phyloP scores from a whole-genome alignment of 2,329 filamentous ascomycete genomes.

The Didymella lethalis region DNA sequence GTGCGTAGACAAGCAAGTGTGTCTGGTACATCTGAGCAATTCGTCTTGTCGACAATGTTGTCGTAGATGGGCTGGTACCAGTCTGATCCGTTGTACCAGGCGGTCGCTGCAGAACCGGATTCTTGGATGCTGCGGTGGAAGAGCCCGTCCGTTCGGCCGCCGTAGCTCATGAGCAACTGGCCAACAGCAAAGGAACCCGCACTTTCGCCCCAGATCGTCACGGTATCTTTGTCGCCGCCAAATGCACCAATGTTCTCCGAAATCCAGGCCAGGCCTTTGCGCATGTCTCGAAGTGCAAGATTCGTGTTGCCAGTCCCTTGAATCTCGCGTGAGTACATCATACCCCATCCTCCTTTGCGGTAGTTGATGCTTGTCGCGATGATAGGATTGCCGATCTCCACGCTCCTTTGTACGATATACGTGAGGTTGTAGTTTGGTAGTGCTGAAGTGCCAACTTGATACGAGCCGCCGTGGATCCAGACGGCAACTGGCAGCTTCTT shows the following conservation, averaged over 20 bases:
- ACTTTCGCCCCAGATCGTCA: constrained; percentile 58
- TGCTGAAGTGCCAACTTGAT: constrained; percentile 54
- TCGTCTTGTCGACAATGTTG: constrained; percentile 56
- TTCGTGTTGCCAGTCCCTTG: constrained; percentile 58
- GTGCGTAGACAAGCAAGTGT: constrained; percentile 63
- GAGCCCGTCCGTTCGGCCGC: constrained; percentile 45
- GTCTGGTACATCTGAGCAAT: constrained; percentile 61
- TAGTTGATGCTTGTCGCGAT: constrained; percentile 51
- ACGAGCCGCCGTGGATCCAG: constrained; percentile 65
- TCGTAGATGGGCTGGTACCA: constrained; percentile 60
- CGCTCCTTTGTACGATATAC: constrained; percentile 61
- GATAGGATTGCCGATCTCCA: constrained; percentile 49
- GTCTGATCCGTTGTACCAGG: constrained; percentile 51
- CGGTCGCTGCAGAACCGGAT: constrained; percentile 49
- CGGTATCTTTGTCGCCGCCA: constrained; percentile 52
- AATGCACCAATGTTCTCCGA: constrained; percentile 55
- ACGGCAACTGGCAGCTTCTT: constrained; percentile 63
- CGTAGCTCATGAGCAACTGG: constrained; percentile 47
- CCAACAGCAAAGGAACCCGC: constrained; percentile 55
- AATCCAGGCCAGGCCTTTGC: constrained; percentile 57
- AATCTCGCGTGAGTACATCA: constrained; percentile 63
- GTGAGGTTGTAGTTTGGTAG: constrained; percentile 68
- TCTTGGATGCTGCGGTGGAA: constrained; percentile 51
- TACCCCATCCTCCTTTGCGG: constrained; percentile 72
- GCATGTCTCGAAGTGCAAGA: constrained; percentile 52